Conservation (phyloP, 1,284 basidiomycete species). For the Trichosporon faecale region DNA sequence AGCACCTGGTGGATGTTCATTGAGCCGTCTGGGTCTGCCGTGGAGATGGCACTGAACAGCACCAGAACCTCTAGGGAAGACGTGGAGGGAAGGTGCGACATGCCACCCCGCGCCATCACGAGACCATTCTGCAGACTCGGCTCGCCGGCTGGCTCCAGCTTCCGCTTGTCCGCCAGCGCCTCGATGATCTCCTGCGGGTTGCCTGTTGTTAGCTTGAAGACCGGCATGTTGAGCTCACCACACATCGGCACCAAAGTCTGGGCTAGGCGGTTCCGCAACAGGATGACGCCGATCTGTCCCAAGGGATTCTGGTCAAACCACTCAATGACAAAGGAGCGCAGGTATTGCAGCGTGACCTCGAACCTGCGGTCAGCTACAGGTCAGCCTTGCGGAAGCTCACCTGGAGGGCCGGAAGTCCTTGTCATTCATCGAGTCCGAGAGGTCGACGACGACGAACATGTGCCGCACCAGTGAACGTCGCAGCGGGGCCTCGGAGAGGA, state of each 20-base stretch:
- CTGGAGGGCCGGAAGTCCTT: constrained; percentile 92
- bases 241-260: constrained; percentile 85
- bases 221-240: constrained; percentile 56
- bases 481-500: constrained; percentile 71
- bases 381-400: constrained; percentile 24
- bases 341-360: constrained; percentile 81
- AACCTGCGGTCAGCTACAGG: constrained; percentile 53
- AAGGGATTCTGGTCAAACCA: constrained; percentile 99
- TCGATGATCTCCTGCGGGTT: constrained; percentile 92
- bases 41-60: constrained; percentile 91
- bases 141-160: constrained; percentile 84
- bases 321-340: constrained; percentile 84
- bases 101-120: constrained; percentile 86
- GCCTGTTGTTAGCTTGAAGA: constrained; percentile 56
- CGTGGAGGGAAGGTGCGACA: constrained; percentile 91
- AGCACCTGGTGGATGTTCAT: constrained; percentile 81
- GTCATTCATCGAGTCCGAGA: constrained; percentile 89
- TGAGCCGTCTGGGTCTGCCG: constrained; percentile 86
- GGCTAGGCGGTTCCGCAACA: constrained; percentile 81
- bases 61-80: constrained; percentile 92
- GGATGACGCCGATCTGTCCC: constrained; percentile 92
- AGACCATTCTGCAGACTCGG: constrained; percentile 95
- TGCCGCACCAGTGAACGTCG: constrained; percentile 95
- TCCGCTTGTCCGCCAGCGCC: constrained; percentile 78
- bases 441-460: constrained; percentile 82